Evolutionary conservation across 2,329 filamentous ascomycete genomes (phyloP).

Genomic region (Colletotrichum sidae): DNA sequence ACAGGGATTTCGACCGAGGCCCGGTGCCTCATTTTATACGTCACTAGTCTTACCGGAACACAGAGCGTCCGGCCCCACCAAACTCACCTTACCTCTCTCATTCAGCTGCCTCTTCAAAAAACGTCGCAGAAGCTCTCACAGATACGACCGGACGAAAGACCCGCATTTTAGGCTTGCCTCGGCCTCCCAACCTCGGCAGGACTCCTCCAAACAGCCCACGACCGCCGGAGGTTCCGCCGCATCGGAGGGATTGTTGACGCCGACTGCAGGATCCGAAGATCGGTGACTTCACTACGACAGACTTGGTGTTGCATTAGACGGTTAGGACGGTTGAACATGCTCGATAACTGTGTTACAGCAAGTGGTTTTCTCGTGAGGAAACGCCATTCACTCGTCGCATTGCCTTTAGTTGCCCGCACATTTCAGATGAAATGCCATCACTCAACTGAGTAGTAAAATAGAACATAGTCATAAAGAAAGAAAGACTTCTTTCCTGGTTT

Average conservation of each 20-base stretch:
- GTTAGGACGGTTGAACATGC: not conserved
- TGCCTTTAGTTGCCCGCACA: too few species aligned
- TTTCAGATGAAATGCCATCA: too few species aligned
- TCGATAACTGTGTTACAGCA: too few species aligned
- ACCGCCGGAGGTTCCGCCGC: not conserved
- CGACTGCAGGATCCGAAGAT: slow-evolving; percentile 2
- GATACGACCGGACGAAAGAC: not conserved
- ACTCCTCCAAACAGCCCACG: slow-evolving; percentile 1
- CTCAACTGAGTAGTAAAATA: not conserved
- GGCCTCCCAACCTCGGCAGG: slow-evolving; percentile 14
- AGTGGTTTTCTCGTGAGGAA: too few species aligned
- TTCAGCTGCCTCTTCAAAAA: slow-evolving; percentile 16
- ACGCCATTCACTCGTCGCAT: too few species aligned
- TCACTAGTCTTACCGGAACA: slow-evolving; percentile 30
- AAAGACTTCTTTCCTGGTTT: not conserved
- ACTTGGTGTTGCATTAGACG: not conserved
- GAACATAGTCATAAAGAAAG: too few species aligned
- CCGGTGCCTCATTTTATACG: slow-evolving; percentile 30
- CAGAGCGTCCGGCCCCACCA: slow-evolving; percentile 30
- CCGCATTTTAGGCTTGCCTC: slow-evolving; percentile 34
- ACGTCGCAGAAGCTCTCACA: slow-evolving; percentile 17
- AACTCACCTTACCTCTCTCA: slow-evolving; percentile 1
- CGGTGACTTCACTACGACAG: not conserved
- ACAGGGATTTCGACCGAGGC: not conserved
- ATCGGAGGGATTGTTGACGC: slow-evolving; percentile 16